These are phyloP conservation scores for Zalaria obscura DNA, from an alignment of 2,329 filamentous ascomycete genomes.

Conservation along the genomic window DNA sequence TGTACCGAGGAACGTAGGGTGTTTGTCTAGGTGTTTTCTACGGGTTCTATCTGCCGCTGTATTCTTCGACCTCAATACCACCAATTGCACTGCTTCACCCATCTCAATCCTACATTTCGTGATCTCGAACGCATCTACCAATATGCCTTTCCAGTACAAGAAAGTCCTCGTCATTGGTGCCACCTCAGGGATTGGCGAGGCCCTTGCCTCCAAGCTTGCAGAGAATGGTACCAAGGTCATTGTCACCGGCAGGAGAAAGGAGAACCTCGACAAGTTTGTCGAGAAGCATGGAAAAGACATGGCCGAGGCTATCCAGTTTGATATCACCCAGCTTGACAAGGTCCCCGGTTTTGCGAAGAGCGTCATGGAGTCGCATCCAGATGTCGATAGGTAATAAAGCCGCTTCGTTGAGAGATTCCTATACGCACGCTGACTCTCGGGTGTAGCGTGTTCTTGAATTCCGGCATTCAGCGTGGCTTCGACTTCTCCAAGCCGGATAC, in stretches of 20 bases:
- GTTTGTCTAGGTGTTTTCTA: neutral
- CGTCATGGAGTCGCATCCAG: conserved; percentile 30
- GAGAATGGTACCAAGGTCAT: conserved; percentile 33
- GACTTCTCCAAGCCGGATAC: conserved; percentile 34
- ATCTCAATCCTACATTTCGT: neutral
- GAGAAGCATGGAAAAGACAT: conserved; percentile 31
- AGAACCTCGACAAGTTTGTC: conserved; percentile 35
- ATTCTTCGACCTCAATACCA: too few species aligned
- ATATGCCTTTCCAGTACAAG: conserved; percentile 32
- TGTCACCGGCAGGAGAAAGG: conserved; percentile 35
- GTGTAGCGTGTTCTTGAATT: conserved; percentile 35
- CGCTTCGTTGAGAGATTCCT: neutral
- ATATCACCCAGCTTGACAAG: conserved; percentile 34
- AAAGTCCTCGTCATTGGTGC: conserved; percentile 42
- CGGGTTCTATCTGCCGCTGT: too few species aligned
- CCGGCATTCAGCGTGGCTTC: conserved; percentile 37
- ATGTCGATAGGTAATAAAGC: conserved; percentile 23
- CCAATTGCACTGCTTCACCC: neutral
- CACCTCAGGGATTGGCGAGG: conserved; percentile 36
- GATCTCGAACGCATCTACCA: neutral
- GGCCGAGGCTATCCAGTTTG: conserved; percentile 30
- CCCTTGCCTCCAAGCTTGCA: conserved; percentile 35
- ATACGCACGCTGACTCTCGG: neutral
- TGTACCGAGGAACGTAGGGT: neutral
- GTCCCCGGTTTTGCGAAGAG: conserved; percentile 31